Conservation (phyloP, 2,329 filamentous ascomycete species). For the Cyphellophora attinorum region DNA sequence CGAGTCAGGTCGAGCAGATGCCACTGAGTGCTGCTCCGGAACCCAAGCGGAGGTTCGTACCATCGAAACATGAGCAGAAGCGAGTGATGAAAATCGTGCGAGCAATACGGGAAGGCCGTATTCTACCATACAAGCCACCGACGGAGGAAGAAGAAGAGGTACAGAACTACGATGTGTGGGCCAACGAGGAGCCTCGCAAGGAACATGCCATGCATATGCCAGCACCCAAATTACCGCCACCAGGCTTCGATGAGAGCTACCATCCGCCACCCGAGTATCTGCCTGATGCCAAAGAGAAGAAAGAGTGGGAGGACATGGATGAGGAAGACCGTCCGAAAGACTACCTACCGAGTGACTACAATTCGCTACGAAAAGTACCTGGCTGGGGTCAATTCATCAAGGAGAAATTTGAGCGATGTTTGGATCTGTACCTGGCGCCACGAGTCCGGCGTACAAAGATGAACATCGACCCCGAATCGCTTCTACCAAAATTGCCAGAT, state of each 20-base stretch:
- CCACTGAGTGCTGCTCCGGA: constrained; percentile 89
- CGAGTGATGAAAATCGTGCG: constrained; percentile 94
- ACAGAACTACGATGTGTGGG: constrained; percentile 83
- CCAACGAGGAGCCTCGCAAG: constrained; percentile 72
- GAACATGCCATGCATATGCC: constrained; percentile 91
- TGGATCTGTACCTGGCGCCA: constrained; percentile 92
- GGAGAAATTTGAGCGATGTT: constrained; percentile 88
- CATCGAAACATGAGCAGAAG: constrained; percentile 95
- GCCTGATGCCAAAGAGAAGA: constrained; percentile 72
- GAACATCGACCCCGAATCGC: constrained; percentile 89
- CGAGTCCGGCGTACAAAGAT: constrained; percentile 85
- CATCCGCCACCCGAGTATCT: constrained; percentile 93
- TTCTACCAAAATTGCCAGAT: constrained; percentile 85
- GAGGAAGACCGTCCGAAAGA: constrained; percentile 86
- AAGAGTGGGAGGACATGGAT: constrained; percentile 75
- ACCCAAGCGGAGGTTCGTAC: constrained; percentile 88
- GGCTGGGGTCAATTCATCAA: constrained; percentile 86
- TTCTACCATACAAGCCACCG: constrained; percentile 77
- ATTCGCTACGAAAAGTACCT: constrained; percentile 80
- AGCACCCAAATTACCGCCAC: constrained; percentile 84
- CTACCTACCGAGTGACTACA: constrained; percentile 73
- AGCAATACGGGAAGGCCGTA: constrained; percentile 87
- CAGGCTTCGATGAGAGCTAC: constrained; percentile 91
- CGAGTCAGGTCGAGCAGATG: constrained; percentile 83
- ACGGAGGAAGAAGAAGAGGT: constrained; percentile 64